These are phyloP conservation scores for Zangia roseola DNA, from an alignment of 768 basidiomycete species.

Conservation along the genomic window DNA sequence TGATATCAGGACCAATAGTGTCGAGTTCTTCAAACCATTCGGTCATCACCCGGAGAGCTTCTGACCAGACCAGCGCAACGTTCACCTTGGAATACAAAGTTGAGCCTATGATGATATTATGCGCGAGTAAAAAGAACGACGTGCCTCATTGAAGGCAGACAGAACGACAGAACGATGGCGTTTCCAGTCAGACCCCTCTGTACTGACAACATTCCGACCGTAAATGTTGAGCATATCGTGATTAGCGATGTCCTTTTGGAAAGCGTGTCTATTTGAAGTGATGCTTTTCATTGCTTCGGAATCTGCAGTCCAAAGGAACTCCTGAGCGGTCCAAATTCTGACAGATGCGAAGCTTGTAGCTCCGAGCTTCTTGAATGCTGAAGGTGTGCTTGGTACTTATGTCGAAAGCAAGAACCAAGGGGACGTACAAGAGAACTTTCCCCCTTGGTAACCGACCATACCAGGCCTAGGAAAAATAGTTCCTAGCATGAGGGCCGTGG, in stretches of 20 bases:
- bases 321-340: constrained; percentile 28
- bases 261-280: constrained; percentile 32
- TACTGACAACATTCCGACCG: constrained; percentile 44
- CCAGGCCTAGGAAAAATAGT: constrained; percentile 35
- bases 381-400: background rate
- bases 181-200: constrained; percentile 47
- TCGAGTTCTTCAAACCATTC: constrained; percentile 45
- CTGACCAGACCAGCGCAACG: constrained; percentile 48
- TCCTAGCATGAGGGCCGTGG: constrained; percentile 26
- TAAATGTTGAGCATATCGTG: constrained; percentile 46
- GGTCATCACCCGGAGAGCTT: constrained; percentile 38
- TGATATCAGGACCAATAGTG: constrained; percentile 13
- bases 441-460: constrained; percentile 34
- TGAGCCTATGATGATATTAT: background rate
- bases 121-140: background rate
- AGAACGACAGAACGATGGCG: constrained; percentile 44
- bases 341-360: constrained; percentile 41
- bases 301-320: constrained; percentile 43
- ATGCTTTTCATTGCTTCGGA: constrained; percentile 41
- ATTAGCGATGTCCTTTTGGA: constrained; percentile 39
- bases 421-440: constrained; percentile 36
- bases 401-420: background rate
- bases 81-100: constrained; percentile 34
- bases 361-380: constrained; percentile 36
- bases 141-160: constrained; percentile 51